Percentiles rank a stretch among this genome's conserved stretches.
These are phyloP conservation scores for Escallonia herrerae DNA, from an alignment of 129 eudicot species.

Conservation along the genomic window DNA sequence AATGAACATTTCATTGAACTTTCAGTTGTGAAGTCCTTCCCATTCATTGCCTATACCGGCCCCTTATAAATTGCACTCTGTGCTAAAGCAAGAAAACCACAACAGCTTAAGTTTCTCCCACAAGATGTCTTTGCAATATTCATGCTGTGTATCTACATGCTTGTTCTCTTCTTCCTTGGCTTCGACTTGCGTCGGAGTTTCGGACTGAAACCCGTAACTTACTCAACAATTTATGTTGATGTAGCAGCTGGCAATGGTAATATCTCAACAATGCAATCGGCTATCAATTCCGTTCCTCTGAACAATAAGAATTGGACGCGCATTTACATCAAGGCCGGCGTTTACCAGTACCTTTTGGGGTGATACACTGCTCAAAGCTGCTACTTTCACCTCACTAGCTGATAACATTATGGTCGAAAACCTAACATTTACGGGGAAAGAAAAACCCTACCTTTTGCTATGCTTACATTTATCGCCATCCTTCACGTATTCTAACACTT, in stretches of 20 bases:
- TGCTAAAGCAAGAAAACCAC: no score
- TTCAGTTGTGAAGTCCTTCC: no score
- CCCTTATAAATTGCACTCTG: no score
- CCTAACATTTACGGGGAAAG: constrained; percentile 46
- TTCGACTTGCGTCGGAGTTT: no score
- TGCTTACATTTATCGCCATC: neutral
- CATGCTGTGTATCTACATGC: no score
- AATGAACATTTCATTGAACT: no score
- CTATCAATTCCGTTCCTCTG: constrained; percentile 60
- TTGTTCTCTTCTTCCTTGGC: no score
- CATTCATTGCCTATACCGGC: no score
- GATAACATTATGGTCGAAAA: constrained; percentile 48
- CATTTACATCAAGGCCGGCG: constrained; percentile 48
- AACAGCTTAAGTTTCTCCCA: no score
- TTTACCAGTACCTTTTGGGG: constrained; percentile 57
- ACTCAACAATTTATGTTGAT: constrained; percentile 46
- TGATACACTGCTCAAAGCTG: constrained; percentile 28
- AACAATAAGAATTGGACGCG: constrained; percentile 46
- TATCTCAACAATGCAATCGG: constrained; percentile 51
- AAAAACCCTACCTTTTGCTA: neutral
- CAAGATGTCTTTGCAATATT: no score
- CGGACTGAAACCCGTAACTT: neutral
- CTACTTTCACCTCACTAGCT: constrained; percentile 60
- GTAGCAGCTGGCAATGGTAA: constrained; percentile 46
- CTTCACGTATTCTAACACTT: neutral